These are phyloP conservation scores for Smallanthus sonchifolius DNA, from an alignment of 129 eudicot species.

Conservation along the genomic window DNA sequence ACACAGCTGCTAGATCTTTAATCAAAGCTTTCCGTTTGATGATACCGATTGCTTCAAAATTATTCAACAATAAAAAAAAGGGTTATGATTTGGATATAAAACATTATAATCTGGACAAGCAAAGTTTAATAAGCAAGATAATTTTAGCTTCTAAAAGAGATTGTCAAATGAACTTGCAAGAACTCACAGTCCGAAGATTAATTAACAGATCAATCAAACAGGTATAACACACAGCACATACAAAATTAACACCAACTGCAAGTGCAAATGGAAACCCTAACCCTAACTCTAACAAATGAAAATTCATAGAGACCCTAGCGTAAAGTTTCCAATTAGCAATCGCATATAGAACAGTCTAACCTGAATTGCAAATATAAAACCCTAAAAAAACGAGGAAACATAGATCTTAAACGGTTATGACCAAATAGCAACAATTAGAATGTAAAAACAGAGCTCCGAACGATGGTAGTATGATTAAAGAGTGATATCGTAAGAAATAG, in stretches of 20 bases:
- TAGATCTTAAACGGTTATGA: background rate
- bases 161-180: background rate
- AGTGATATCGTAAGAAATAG: background rate
- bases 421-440: background rate
- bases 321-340: background rate
- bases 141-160: background rate
- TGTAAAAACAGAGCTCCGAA: background rate
- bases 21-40: conserved; percentile 69
- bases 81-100: background rate
- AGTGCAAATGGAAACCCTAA: background rate
- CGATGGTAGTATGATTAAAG: background rate
- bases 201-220: background rate
- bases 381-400: background rate
- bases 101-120: background rate
- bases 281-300: background rate
- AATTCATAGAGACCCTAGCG: conserved; percentile 6
- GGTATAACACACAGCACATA: background rate
- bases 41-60: conserved; percentile 56
- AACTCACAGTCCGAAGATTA: background rate
- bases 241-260: background rate
- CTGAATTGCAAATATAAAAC: background rate
- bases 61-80: conserved; percentile 14
- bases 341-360: conserved; percentile 6
- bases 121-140: background rate
- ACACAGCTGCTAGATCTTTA: conserved; percentile 61